Base-by-base conservation (phyloP, 805 yeast genomes). In the Candida railenensis region DNA sequence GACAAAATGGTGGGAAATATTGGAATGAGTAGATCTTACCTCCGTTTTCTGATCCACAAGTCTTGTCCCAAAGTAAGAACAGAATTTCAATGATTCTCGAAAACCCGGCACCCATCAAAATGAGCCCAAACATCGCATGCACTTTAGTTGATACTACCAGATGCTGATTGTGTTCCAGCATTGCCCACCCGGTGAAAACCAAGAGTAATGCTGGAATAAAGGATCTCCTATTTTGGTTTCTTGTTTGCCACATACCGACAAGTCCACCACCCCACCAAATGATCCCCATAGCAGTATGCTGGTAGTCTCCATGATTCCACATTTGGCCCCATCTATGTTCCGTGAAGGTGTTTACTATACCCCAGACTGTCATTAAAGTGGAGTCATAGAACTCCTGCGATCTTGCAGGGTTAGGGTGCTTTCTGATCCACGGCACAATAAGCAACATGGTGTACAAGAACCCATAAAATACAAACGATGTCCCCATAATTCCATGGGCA, bases 401-500 rank as follows among this genome's bases (percentile, higher is more conserved):
- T 38, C 49, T 53, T 18, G 53, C 45, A 9, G 37, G 25, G n/a
- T 49, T 47, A 1, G 57, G 57, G 19, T 48, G 45, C 55, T 79
- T 67, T 56, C 89, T 69, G 55, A 90, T 62, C 91, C 94, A 82
- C 3, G 94, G 92, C 3, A 89, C 67, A 7, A 82, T 77, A 44
- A 92, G 72, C 56, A 89, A 83, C 57, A 82, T 63, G 2, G 81
- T 62, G 54, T 89, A 74, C 9, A 89, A 66, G 49, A 85, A 82
- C 3, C 97, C 96, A 62, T 92, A 92, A 3, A 76, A 66, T 9
- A 92, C 77, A 55, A 92, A 92, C 0, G 96, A 85, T 20, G 88
- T 78, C 0, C 98, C 98, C 98, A 92, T 92, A 49, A 92, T 88
- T 3, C 97, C 97, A 63, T 92, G 98, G 0, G 98, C 98, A 36